Base-by-base conservation (phyloP, 2,329 filamentous ascomycete species). In the Lizonia empirigonia region DNA sequence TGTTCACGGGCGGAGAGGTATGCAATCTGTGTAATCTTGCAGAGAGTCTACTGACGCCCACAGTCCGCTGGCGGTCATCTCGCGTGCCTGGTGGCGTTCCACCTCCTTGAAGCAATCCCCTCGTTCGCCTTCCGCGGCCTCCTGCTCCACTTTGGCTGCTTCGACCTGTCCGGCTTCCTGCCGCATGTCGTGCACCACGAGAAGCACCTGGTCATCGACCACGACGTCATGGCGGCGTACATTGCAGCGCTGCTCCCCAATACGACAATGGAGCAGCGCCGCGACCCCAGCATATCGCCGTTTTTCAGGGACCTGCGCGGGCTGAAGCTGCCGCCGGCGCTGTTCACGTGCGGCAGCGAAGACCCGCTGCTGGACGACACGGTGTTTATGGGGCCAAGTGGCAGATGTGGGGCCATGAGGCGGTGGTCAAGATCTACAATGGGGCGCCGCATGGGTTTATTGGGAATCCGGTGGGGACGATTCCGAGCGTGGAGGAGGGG, bases 401-500 rank as follows among this genome's bases (percentile, higher is more conserved):
- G 82, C 62, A 67, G 59, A 78, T 79, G 65, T 74, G 70, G 55
- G 80, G 80, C 2, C 76, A 74, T 5, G 78, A 82, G 64, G 73
- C 75, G 0, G 68, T 82, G 2, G 68, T 82, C 2, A 84, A 80
- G 68, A 70, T 84, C 13, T 82, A 77, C 61, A 76, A 77, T n/a
- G 81, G 82, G 0, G 80, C 77, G 7, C 74, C 79, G 15, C 82
- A 85, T 72, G 80, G 76, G 18, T 85, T 82, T 55, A 76, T 76
- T 41, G 68, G 66, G 54, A 77, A 77, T 67, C 67, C 72, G 8
- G 61, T 69, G 0, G 73, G 70, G 0, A 62, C 63, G 20, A 67
- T 69, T 7, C 66, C 70, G 58, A 69, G 63, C 19, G 73, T 73
- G 5, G 67, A 75, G 51, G 67, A 74, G 42, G 72, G 62, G 12